Percentiles rank a stretch among this genome's conserved stretches.
Evolutionary conservation across 2,329 filamentous ascomycete genomes (phyloP).

Genomic region (Thelonectria olida): DNA sequence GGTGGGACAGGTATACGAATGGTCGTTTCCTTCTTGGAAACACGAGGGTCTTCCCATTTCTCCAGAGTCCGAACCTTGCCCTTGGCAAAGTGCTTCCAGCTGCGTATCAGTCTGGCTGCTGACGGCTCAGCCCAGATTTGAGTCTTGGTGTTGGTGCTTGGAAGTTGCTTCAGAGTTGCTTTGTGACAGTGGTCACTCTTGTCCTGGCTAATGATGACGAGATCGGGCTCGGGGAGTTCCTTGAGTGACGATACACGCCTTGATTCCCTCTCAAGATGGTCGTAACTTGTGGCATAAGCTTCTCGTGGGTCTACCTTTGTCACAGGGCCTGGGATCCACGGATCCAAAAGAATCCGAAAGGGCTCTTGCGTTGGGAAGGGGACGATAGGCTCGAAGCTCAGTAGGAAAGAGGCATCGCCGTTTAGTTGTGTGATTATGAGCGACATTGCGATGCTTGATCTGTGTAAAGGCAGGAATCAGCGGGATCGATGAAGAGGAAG

Average conservation of each 20-base stretch:
- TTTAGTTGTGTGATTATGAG: conserved; percentile 71
- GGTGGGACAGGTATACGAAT: conserved; percentile 63
- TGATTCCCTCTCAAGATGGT: conserved; percentile 64
- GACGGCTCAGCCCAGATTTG: conserved; percentile 73
- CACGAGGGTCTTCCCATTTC: conserved; percentile 55
- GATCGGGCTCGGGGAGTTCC: conserved; percentile 53
- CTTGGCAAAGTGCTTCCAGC: conserved; percentile 74
- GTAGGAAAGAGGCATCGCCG: conserved; percentile 70
- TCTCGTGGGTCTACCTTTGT: conserved; percentile 65
- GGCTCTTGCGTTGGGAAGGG: conserved; percentile 45
- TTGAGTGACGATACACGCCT: conserved; percentile 64
- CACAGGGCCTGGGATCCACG: conserved; percentile 72
- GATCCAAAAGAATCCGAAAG: conserved; percentile 77
- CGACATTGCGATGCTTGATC: conserved; percentile 58
- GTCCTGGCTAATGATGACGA: conserved; percentile 57
- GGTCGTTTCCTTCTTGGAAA: conserved; percentile 45
- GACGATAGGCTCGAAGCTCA: conserved; percentile 67
- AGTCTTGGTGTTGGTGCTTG: conserved; percentile 60
- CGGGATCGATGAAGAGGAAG: not conserved
- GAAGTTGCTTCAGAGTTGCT: conserved; percentile 72
- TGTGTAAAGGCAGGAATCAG: not conserved
- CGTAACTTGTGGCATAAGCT: conserved; percentile 9
- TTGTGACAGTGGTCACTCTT: conserved; percentile 76
- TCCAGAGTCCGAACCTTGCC: conserved; percentile 56
- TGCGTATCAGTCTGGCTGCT: conserved; percentile 70